Evolutionary conservation across 306 rosid genomes (phyloP), one percentile per base, ranked within the genome.

Genomic region (Luffa acutangula): DNA sequence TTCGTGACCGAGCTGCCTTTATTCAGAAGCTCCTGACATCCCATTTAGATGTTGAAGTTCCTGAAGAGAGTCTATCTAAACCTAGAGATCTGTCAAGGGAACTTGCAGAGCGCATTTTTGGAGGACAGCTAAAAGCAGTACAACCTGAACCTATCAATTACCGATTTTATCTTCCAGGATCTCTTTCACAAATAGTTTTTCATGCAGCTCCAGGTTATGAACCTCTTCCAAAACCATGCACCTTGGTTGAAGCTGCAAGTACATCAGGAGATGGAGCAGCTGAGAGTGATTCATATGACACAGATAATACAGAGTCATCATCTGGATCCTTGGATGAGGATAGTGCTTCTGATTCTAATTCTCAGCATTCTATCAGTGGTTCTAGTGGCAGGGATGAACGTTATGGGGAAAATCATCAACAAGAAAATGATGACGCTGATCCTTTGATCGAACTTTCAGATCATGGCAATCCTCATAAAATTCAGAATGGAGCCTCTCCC

Each of bases 191-290:
- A 81, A 89, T 96, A 79, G 99, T 96, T 60, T 87, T 90, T 78
- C 99, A 93, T 90, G 98, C 99, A 79, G 99, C 99, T 83, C 99
- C 98, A 4, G 98, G 99, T 33, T 96, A 93, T 83, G 99, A 96
- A 73, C 94, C 99, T 67, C 99, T 93, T 77, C 99, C 99, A 80
- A 96, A 90, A 82, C 99, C 98, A 80, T 83, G 93, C 83, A 91
- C 94, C 80, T 87, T 93, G 79, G 81, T 73, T 76, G 86, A 78
- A 43, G 83, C 81, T 56, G 36, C 21, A 34, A 73, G 80, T 77
- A 78, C 80, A 54, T 80, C 72, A 45, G 83, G 78, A 48, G 86
- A 80, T 72, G 82, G 84, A 81, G 84, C 87, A 82, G 48, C 81
- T 70, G 74, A 73, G 46, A 80, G 85, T 76, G 90, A 75, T 56